Base-by-base conservation (phyloP, 1,139 yeast species). In the Kurtzmaniella natalensis region DNA sequence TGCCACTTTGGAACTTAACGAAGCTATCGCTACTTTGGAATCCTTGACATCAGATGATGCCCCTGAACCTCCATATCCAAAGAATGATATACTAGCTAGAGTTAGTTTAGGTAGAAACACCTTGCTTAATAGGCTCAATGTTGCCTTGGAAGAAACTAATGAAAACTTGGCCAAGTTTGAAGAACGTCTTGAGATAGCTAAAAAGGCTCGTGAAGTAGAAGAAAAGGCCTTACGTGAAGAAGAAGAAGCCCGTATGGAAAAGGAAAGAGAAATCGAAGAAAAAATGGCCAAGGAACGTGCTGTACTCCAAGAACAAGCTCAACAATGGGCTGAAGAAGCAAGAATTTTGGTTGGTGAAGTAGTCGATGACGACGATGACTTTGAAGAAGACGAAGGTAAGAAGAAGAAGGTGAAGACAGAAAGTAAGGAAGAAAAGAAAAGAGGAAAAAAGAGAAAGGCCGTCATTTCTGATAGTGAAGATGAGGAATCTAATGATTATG, bases 81-180 rank as follows among this genome's bases (percentile, higher is more conserved):
- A 77, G 31, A 76, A 77, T 16, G 96, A 89, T 42, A 67, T 94
- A 47, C 81, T 79, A 50, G 82, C 87, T 40, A 80, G 97, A 61
- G 94, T 94, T 13, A 76, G 76, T 44, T 76, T 87, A 72, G 96
- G 95, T 49, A 71, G 79, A 27, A 78, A 78, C 37, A 84, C 96
- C 0, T 70, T 89, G 51, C 68, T 76, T 42, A 78, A 75, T 39
- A 82, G 89, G 51, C 70, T 92, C 41, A 83, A 75, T 45, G 73
- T 81, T 38, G 78, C 82, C 20, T 64, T 83, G 34, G 77, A 71
- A 18, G 94, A 85, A 45, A 96, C 94, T 46, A 70, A 71, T 43
- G 81, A 73, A 37, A 81, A 72, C 53, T 88, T 86, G 41, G 57
- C 59, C 21, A 71, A 73, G 38, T 68, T 77, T 35, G 73, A 72